Conservation (phyloP, 139 green algal genomes). For the Chlorella sp. region DNA sequence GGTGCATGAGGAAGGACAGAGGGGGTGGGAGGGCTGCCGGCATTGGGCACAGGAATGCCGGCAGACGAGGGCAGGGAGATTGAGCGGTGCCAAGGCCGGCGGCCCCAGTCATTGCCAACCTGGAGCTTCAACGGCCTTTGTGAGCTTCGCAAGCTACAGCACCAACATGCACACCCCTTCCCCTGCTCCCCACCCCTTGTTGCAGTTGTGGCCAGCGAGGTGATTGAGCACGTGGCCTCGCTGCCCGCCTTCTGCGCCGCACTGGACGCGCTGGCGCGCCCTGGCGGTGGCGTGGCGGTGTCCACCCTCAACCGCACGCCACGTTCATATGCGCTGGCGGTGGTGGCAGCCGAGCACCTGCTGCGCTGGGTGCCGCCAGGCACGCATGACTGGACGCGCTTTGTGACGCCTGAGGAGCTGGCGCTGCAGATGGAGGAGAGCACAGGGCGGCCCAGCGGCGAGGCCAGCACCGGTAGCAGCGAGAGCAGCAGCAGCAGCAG, state of each 20-base stretch:
- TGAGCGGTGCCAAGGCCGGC: too few species aligned
- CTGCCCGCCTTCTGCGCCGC: constrained; percentile 56
- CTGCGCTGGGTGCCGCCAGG: constrained; percentile 70
- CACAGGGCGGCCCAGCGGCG: not conserved
- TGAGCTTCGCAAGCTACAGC: too few species aligned
- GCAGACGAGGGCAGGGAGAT: too few species aligned
- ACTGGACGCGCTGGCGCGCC: constrained; percentile 28
- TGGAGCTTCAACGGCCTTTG: too few species aligned
- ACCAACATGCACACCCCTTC: too few species aligned
- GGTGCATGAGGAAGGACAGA: constrained; percentile 6
- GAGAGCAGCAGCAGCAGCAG: not conserved
- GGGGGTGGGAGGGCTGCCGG: constrained; percentile 33
- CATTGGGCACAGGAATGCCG: constrained; percentile 42
- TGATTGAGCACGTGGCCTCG: constrained; percentile 77
- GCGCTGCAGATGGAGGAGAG: constrained; percentile 54
- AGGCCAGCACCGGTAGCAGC: not conserved
- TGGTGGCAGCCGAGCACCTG: constrained; percentile 89
- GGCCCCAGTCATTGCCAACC: too few species aligned
- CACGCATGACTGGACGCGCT: constrained; percentile 91
- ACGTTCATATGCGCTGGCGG: constrained; percentile 79
- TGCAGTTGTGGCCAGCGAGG: constrained; percentile 75
- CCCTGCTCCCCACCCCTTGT: constrained; percentile 39
- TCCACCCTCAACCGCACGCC: constrained; percentile 93
- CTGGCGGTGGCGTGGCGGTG: constrained; percentile 71
- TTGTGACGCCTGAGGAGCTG: constrained; percentile 93